A percentile compares a stretch with the other conserved stretches of the same genome.
These are phyloP conservation scores for Trifolium fragiferum DNA, from an alignment of 306 rosid species.

Conservation along the genomic window DNA sequence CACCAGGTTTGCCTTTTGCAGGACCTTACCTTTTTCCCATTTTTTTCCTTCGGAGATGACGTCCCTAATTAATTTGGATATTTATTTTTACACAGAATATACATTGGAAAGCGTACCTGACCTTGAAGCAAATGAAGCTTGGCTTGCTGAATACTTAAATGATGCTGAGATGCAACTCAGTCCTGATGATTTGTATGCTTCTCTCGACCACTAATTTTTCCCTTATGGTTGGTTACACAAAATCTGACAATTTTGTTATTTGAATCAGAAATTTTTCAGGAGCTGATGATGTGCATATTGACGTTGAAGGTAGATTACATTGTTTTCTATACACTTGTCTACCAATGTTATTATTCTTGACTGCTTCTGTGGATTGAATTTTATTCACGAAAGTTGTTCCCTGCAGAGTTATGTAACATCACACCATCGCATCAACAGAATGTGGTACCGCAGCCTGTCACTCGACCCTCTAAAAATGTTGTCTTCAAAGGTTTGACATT, in stretches of 20 bases:
- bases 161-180: constrained; percentile 74
- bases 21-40: background rate
- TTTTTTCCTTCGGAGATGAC: background rate
- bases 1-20: constrained; percentile 60
- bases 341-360: constrained; percentile 18
- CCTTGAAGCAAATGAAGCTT: constrained; percentile 71
- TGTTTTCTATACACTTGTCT: constrained; percentile 28
- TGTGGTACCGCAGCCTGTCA: constrained; percentile 46
- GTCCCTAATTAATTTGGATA: constrained; percentile 7
- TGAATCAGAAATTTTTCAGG: constrained; percentile 66
- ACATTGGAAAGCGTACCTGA: constrained; percentile 59
- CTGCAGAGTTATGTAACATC: constrained; percentile 55
- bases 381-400: background rate
- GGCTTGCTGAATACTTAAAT: constrained; percentile 87
- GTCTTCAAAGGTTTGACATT: constrained; percentile 74
- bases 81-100: constrained; percentile 32
- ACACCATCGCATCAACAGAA: constrained; percentile 56
- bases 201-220: constrained; percentile 32
- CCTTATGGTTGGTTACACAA: constrained; percentile 8
- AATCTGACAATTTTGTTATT: constrained; percentile 51
- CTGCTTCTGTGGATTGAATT: constrained; percentile 21
- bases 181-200: constrained; percentile 80
- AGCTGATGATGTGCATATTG: constrained; percentile 67
- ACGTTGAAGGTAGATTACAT: constrained; percentile 60
- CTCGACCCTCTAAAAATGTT: constrained; percentile 57